These are phyloP conservation scores for Strobilomyces echinocephalus DNA, from an alignment of 768 basidiomycete genomes.

Conservation along the genomic window DNA sequence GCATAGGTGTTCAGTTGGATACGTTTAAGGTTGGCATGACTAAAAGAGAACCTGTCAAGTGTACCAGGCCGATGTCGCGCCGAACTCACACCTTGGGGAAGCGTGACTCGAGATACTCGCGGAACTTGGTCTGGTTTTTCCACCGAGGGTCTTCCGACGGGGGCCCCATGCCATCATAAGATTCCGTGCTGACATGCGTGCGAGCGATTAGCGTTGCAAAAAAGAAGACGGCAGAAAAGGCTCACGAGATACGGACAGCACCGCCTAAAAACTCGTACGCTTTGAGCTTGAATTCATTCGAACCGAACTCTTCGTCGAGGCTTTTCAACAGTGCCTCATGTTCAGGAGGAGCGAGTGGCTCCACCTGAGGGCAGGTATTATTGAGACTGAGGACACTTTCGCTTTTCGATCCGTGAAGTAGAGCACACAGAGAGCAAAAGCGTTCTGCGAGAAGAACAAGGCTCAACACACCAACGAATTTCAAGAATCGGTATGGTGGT, in stretches of 20 bases:
- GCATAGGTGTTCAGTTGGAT: constrained; percentile 59
- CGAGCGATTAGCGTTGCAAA: neutral
- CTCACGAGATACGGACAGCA: constrained; percentile 33
- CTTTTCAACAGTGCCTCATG: constrained; percentile 17
- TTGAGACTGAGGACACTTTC: neutral
- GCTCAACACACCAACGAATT: constrained; percentile 7
- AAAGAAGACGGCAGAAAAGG: neutral
- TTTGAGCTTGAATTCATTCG: constrained; percentile 25
- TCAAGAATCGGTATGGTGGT: neutral
- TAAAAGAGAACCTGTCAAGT: constrained; percentile 14
- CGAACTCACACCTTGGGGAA: constrained; percentile 56
- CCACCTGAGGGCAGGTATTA: constrained; percentile 26
- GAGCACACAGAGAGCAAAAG: constrained; percentile 2
- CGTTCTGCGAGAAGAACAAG: constrained; percentile 3
- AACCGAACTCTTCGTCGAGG: constrained; percentile 24
- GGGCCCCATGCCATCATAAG: constrained; percentile 45
- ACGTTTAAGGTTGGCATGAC: constrained; percentile 45
- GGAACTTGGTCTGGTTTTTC: constrained; percentile 26
- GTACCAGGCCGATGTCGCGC: neutral
- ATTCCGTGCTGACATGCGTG: constrained; percentile 42
- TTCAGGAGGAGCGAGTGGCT: constrained; percentile 9
- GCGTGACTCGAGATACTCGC: constrained; percentile 32
- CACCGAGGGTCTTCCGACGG: constrained; percentile 46
- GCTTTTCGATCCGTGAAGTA: neutral
- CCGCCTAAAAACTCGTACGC: constrained; percentile 33